phyloP scores from a whole-genome alignment of 1,139 yeast genomes.

The Candida neerlandica region DNA sequence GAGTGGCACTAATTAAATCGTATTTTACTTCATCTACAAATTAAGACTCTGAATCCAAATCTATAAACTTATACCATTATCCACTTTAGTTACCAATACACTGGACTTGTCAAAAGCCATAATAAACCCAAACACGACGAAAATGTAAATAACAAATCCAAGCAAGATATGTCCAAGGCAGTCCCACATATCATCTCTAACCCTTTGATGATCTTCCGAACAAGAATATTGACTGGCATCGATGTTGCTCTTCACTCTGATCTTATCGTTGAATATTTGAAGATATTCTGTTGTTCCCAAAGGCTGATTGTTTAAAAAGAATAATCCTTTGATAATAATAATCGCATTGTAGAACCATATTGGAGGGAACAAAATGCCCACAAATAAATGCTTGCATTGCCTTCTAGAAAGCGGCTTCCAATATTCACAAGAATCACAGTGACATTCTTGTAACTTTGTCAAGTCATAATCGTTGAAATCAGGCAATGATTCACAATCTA shows the following conservation, averaged over 20 bases:
- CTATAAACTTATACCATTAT: not conserved
- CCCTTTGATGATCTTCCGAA: slow-evolving; percentile 12
- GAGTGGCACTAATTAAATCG: not conserved
- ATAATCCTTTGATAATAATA: slow-evolving; percentile 13
- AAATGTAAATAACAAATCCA: slow-evolving; percentile 13
- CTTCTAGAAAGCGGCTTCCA: slow-evolving; percentile 4
- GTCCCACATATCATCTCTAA: slow-evolving; percentile 11
- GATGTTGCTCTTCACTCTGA: not conserved
- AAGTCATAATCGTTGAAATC: not conserved
- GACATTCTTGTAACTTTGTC: not conserved
- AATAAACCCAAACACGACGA: slow-evolving; percentile 11
- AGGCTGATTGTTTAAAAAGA: slow-evolving; percentile 12
- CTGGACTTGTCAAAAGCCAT: slow-evolving; percentile 5
- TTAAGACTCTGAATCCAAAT: not conserved
- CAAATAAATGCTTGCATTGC: slow-evolving; percentile 14
- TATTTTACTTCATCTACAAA: not conserved
- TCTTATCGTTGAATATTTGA: slow-evolving; percentile 8
- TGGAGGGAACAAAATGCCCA: slow-evolving; percentile 26
- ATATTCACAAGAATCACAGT: slow-evolving; percentile 21
- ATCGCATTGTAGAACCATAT: slow-evolving; percentile 23
- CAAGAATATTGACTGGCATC: not conserved
- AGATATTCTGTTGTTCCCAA: slow-evolving; percentile 16
- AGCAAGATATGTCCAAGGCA: slow-evolving; percentile 17
- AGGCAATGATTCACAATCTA: not conserved
- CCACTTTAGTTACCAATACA: not conserved